Conservation (phyloP, 2,329 filamentous ascomycete genomes). For the Scedosporium boydii region DNA sequence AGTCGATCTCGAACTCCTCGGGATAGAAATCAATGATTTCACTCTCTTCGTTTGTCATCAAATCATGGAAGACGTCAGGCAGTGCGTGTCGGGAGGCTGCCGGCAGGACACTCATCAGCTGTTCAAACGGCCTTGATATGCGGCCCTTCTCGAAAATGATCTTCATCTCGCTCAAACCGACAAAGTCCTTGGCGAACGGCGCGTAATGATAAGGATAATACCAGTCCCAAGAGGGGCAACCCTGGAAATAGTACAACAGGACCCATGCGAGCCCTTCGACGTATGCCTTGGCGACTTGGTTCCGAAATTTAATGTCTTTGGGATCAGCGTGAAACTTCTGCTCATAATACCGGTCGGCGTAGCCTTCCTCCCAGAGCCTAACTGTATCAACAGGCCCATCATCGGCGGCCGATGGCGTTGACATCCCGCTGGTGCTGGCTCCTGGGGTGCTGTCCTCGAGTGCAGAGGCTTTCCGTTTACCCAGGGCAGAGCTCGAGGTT, state of each 20-base stretch:
- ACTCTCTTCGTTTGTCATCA: conserved; percentile 84
- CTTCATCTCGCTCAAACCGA: conserved; percentile 67
- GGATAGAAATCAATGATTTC: conserved; percentile 98
- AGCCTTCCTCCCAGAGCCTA: conserved; percentile 88
- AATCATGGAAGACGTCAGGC: conserved; percentile 74
- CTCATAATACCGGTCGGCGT: conserved; percentile 91
- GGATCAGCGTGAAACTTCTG: conserved; percentile 87
- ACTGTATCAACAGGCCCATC: conserved; percentile 71
- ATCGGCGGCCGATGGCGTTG: conserved; percentile 33
- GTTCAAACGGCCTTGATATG: conserved; percentile 87
- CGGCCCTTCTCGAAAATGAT: conserved; percentile 75
- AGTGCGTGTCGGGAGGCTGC: conserved; percentile 88
- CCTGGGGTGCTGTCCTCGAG: conserved; percentile 54
- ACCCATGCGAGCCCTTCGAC: conserved; percentile 95
- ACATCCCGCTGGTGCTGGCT: conserved; percentile 26
- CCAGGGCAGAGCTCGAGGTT: conserved; percentile 28
- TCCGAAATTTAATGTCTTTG: conserved; percentile 74
- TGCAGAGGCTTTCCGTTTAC: conserved; percentile 70
- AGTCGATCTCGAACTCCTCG: conserved; percentile 81
- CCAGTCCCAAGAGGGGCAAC: conserved; percentile 98
- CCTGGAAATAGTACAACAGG: conserved; percentile 93
- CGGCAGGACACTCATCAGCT: conserved; percentile 95
- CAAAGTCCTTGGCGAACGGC: conserved; percentile 92
- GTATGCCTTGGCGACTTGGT: conserved; percentile 82
- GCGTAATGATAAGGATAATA: conserved; percentile 99